Evolutionary conservation across 257 asterid genomes (phyloP).

Genomic region (Solanum appendiculatum): DNA sequence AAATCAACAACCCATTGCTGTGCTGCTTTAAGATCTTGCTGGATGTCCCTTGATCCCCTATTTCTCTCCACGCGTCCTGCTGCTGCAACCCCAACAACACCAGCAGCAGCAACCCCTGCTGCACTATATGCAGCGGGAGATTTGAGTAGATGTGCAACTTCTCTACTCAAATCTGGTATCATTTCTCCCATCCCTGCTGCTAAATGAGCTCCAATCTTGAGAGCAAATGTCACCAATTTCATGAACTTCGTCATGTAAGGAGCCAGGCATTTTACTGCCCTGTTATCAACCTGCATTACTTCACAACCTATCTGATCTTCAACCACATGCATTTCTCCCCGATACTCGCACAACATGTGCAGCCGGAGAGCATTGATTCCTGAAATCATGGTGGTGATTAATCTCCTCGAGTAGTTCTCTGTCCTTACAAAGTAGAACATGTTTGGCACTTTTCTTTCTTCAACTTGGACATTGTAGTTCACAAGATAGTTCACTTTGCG

Average conservation of each 20-base stretch:
- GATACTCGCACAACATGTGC: slow-evolving; percentile 71
- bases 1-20: slow-evolving; percentile 79
- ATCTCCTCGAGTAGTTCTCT: slow-evolving; percentile 68
- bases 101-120: slow-evolving; percentile 60
- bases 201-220: slow-evolving; percentile 84
- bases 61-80: slow-evolving; percentile 25
- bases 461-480: slow-evolving; percentile 55
- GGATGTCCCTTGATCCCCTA: slow-evolving; percentile 33
- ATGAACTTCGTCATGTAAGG: slow-evolving; percentile 65
- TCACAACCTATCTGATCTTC: slow-evolving; percentile 81
- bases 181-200: slow-evolving; percentile 88
- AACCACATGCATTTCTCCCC: slow-evolving; percentile 78
- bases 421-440: slow-evolving; percentile 64
- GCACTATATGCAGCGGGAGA: slow-evolving; percentile 63
- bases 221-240: slow-evolving; percentile 77
- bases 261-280: slow-evolving; percentile 53
- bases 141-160: slow-evolving; percentile 51
- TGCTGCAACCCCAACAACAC: slow-evolving; percentile 54
- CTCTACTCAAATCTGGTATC: slow-evolving; percentile 87
- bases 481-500: slow-evolving; percentile 68
- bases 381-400: slow-evolving; percentile 59
- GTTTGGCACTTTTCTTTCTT: slow-evolving; percentile 77
- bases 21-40: slow-evolving; percentile 56
- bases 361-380: slow-evolving; percentile 73
- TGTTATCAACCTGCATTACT: slow-evolving; percentile 71